Base-by-base conservation (phyloP, 1,139 yeast genomes). In the Sugiyamaella castrensis region DNA sequence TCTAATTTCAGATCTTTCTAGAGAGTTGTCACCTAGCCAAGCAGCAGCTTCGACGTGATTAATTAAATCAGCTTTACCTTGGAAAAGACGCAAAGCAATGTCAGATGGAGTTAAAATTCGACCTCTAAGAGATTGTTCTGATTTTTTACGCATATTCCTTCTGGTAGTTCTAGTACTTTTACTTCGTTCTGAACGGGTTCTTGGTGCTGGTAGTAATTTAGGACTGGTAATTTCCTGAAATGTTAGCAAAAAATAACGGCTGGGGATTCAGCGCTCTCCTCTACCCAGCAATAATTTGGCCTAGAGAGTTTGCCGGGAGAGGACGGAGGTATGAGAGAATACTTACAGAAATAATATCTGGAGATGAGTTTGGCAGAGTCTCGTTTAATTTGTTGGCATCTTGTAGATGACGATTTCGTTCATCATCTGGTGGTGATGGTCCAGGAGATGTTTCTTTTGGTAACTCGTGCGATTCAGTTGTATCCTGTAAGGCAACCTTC, bases 1-100 rank as follows among this genome's bases (percentile, higher is more conserved):
- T 28, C 69, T 53, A 1, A 66, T 58, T 15, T 48, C 49, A 1
- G 46, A 50, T 11, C 64, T 48, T 31, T 59, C 62, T 2, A 42
- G 47, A 9, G 58, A 59, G 7, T 52, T 40, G 13, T 59, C 65
- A 9, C 69, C 68, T 10, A 66, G 54, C 68, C 68, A 65, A 7
- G 66, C 57, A 0, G 69, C 68, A 11, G 55, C 50, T 30, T 60
- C 59, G 10, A 49, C 49, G 24, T 58, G 60, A 13, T 49, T 52
- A 2, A 40, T 35, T 16, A 54, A 46, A n/a, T 42, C 46, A 8
- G 59, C 57, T 28, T 48, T 49, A 4, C 58, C 60, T 12, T 55
- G 51, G 51, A 45, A 58, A 37, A 58, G 48, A 27, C 52, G 49
- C 10, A 40, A 28, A 6, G 61, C 60, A 13, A 51, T 44, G 26